Evolutionary conservation across 208 protist genomes (phyloP).

Genomic region (Crithidia sp.): DNA sequence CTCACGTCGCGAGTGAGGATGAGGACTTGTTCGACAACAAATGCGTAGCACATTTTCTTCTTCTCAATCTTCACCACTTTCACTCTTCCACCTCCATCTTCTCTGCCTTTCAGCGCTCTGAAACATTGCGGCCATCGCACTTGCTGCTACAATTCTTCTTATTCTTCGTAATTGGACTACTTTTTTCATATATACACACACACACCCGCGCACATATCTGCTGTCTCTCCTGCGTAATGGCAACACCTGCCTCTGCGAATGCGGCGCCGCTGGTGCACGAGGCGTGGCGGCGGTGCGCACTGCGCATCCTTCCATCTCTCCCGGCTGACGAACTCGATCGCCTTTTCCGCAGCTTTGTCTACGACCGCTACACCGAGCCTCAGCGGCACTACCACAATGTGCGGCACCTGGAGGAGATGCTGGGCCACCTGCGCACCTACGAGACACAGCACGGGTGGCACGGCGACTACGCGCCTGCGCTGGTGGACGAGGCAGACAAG

Average conservation of each 20-base stretch:
- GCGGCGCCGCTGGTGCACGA: conserved; percentile 18
- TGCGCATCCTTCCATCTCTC: conserved; percentile 27
- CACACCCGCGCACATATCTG: no score
- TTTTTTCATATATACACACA: no score
- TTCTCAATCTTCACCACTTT: no score
- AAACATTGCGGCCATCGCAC: no score
- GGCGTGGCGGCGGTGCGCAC: conserved; percentile 33
- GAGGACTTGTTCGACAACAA: no score
- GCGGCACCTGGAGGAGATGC: conserved; percentile 65
- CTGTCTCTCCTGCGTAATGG: no score
- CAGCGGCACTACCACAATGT: conserved; percentile 81
- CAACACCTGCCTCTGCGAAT: neutral
- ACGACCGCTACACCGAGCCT: conserved; percentile 60
- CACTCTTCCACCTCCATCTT: no score
- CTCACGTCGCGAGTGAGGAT: no score
- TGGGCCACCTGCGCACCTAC: conserved; percentile 37
- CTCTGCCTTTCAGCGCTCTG: no score
- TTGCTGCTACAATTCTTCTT: neutral
- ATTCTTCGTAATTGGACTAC: neutral
- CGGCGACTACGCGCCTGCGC: conserved; percentile 17
- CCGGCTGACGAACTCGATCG: neutral
- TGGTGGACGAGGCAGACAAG: neutral
- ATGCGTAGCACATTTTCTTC: no score
- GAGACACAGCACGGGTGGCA: conserved; percentile 20
- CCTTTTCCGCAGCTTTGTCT: conserved; percentile 19